These are phyloP conservation scores for Mediolabrus comicus DNA, from an alignment of 108 stramenopile genomes.

Conservation along the genomic window DNA sequence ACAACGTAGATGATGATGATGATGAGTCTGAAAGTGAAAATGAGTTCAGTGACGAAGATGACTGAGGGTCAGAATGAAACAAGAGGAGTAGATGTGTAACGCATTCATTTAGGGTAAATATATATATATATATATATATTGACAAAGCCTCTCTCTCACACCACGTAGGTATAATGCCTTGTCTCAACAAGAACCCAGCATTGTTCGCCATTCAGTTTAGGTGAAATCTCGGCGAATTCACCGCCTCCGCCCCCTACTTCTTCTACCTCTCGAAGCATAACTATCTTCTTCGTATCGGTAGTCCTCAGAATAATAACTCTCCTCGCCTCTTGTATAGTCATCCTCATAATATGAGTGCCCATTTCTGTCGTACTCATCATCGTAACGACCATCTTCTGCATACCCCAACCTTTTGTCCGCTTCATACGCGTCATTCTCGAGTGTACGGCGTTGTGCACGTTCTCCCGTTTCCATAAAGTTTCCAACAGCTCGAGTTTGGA, in stretches of 20 bases:
- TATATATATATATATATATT: neutral
- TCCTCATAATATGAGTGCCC: neutral
- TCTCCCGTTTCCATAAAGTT: conserved; percentile 26
- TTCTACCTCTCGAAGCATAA: neutral
- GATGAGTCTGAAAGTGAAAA: neutral
- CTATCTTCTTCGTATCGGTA: neutral
- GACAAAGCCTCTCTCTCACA: neutral
- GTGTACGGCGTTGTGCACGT: neutral
- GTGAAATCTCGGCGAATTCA: neutral
- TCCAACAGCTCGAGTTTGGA: conserved; percentile 17
- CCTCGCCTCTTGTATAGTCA: neutral
- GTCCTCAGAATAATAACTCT: neutral
- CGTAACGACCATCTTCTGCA: conserved; percentile 5
- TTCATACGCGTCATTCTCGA: conserved; percentile 29
- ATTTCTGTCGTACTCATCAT: neutral
- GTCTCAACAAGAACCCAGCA: neutral
- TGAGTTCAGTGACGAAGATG: neutral
- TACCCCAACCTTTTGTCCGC: conserved; percentile 9
- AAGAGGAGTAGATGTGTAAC: neutral
- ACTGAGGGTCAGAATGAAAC: neutral
- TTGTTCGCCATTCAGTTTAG: neutral
- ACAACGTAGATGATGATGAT: neutral
- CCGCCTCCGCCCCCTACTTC: neutral
- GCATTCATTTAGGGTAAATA: neutral
- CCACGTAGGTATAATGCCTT: no score